These are phyloP conservation scores for Solanum hybrid DNA, from an alignment of 305 asterid genomes.

Conservation along the genomic window DNA sequence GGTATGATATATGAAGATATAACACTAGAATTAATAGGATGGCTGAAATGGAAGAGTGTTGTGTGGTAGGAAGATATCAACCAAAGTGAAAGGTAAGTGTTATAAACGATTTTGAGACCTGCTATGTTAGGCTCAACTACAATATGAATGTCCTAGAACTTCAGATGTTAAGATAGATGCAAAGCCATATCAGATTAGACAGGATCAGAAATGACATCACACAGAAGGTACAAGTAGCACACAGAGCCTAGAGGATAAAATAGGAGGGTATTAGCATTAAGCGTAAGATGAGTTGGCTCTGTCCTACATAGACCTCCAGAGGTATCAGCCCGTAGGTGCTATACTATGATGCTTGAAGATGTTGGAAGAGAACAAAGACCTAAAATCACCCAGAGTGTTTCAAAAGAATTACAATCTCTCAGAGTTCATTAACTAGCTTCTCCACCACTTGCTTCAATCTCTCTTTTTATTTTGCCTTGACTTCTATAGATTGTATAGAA, in stretches of 20 bases:
- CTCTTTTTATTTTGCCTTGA: background rate
- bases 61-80: background rate
- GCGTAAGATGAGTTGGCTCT: background rate
- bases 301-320: background rate
- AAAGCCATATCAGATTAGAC: background rate
- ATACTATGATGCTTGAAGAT: background rate
- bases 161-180: background rate
- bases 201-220: background rate
- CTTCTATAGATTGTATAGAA: background rate
- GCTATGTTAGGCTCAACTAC: background rate
- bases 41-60: background rate
- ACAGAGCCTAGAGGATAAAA: background rate
- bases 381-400: background rate
- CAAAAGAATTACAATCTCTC: background rate
- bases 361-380: background rate
- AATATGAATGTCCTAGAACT: background rate
- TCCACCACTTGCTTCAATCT: background rate
- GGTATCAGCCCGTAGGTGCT: background rate
- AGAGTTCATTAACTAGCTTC: background rate
- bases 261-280: background rate
- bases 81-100: background rate
- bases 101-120: background rate
- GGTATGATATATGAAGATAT: background rate
- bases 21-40: background rate
- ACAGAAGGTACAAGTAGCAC: background rate